A percentile compares a stretch with the other conserved stretches of the same genome.
Evolutionary conservation across 805 yeast species (phyloP).

Genomic region (Schwanniomyces pseudopolymorphus): DNA sequence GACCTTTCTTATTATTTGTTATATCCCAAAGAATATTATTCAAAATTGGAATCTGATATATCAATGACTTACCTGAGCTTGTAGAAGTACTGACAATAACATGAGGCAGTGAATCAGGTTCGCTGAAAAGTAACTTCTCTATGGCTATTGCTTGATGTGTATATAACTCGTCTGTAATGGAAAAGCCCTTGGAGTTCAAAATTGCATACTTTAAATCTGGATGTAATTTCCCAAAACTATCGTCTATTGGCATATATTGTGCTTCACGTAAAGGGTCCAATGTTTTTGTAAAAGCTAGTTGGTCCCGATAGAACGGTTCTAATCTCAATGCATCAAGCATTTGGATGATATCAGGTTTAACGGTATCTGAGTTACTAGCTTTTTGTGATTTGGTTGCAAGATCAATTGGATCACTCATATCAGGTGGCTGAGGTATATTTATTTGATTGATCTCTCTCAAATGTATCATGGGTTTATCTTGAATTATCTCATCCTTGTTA

Average conservation of each 20-base stretch:
- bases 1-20: constrained; percentile 22
- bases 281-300: constrained; percentile 55
- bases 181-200: constrained; percentile 42
- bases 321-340: constrained; percentile 50
- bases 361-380: constrained; percentile 3
- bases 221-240: constrained; percentile 31
- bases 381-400: constrained; percentile 10
- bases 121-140: constrained; percentile 43
- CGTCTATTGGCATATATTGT: constrained; percentile 40
- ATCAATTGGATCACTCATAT: constrained; percentile 52
- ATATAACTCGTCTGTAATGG: constrained; percentile 53
- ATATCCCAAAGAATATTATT: constrained; percentile 40
- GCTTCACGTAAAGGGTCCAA: constrained; percentile 49
- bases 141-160: constrained; percentile 83
- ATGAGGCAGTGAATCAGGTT: constrained; percentile 44
- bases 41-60: constrained; percentile 85
- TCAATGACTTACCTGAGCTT: constrained; percentile 92
- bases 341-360: constrained; percentile 41
- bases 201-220: constrained; percentile 52
- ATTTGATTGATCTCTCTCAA: constrained; percentile 35
- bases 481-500: constrained; percentile 24
- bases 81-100: constrained; percentile 93
- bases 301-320: constrained; percentile 57
- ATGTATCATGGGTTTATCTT: constrained; percentile 39
- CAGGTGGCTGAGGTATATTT: constrained; percentile 49